These are phyloP conservation scores for Trichoderma arundinaceum DNA, from an alignment of 2,329 filamentous ascomycete genomes.

Conservation along the genomic window DNA sequence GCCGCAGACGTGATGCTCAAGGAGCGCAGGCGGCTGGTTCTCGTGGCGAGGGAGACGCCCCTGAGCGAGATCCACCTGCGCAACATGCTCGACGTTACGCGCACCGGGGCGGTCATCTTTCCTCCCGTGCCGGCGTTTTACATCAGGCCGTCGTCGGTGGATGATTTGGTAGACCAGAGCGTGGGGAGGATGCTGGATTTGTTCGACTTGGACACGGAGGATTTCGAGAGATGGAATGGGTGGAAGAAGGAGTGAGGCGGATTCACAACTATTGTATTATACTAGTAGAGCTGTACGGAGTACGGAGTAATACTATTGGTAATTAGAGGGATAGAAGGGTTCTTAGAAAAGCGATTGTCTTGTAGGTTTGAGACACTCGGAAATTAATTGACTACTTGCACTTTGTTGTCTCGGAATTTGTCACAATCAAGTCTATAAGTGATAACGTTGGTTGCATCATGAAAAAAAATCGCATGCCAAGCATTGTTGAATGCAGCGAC, in stretches of 20 bases:
- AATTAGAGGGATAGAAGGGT: neutral
- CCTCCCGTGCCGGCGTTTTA: conserved; percentile 55
- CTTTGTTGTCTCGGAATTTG: too few relatives aligned
- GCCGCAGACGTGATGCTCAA: conserved; percentile 56
- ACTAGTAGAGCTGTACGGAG: too few relatives aligned
- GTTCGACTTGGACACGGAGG: conserved; percentile 48
- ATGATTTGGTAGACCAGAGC: conserved; percentile 53
- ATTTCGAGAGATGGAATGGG: conserved; percentile 49
- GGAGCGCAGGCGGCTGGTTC: conserved; percentile 48
- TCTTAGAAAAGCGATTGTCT: too few relatives aligned
- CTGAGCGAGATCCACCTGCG: conserved; percentile 53
- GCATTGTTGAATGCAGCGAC: neutral
- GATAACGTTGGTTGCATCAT: too few relatives aligned
- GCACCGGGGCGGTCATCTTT: conserved; percentile 51
- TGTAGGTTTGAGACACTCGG: too few relatives aligned
- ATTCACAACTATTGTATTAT: too few relatives aligned
- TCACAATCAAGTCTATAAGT: too few relatives aligned
- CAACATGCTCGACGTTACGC: conserved; percentile 52
- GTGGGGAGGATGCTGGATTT: conserved; percentile 54
- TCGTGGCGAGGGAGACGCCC: conserved; percentile 53
- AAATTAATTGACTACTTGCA: too few relatives aligned
- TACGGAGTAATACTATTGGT: too few relatives aligned
- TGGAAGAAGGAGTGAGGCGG: conserved; percentile 22
- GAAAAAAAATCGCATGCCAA: too few relatives aligned
- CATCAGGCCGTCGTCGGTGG: conserved; percentile 46